A percentile compares a stretch with the other conserved stretches of the same genome.
Evolutionary conservation across 805 yeast genomes (phyloP).

Genomic region (Wickerhamiella sergipiensis): DNA sequence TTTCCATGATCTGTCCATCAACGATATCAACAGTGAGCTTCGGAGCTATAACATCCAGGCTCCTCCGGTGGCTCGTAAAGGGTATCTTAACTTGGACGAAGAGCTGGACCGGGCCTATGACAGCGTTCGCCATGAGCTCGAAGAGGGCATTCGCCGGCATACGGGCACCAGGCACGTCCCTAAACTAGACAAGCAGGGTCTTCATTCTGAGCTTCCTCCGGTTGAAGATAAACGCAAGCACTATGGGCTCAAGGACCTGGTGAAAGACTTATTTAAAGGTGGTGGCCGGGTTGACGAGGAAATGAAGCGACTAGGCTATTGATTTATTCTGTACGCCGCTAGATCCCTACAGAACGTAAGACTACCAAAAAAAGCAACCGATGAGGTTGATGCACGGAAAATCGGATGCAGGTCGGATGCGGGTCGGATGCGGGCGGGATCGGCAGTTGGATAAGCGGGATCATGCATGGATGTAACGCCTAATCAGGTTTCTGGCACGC

Average conservation of each 20-base stretch:
- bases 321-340: no score
- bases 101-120: constrained; percentile 32
- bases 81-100: constrained; percentile 33
- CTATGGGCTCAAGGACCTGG: constrained; percentile 20
- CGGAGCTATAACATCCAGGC: constrained; percentile 53
- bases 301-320: background rate
- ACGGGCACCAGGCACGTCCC: constrained; percentile 9
- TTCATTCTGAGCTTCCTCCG: constrained; percentile 13
- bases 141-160: constrained; percentile 4
- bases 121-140: constrained; percentile 21
- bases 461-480: background rate
- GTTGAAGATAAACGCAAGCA: constrained; percentile 19
- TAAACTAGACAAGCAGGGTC: constrained; percentile 2
- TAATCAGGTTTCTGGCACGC: background rate
- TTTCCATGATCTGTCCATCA: constrained; percentile 27
- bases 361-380: no score
- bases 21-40: constrained; percentile 33
- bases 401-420: no score
- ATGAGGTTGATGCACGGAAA: background rate
- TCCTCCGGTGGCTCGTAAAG: constrained; percentile 43
- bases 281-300: background rate
- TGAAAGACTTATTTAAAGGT: constrained; percentile 13
- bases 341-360: no score
- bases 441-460: background rate
- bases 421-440: no score